Evolutionary conservation across 2,329 filamentous ascomycete genomes (phyloP).

Genomic region (Fusarium chlamydosporum): DNA sequence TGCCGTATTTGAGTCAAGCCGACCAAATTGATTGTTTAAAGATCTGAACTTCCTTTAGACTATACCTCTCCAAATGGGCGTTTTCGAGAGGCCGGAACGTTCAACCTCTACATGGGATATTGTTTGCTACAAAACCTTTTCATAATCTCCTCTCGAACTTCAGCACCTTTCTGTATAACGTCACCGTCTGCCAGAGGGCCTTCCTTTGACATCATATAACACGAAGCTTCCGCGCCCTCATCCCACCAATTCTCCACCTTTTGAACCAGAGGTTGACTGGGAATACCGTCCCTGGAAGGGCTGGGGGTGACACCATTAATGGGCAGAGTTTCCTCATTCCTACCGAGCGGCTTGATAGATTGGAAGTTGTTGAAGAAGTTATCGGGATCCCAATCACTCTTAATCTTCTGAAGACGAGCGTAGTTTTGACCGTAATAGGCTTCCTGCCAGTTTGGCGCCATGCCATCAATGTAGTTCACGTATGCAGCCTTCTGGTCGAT

Average conservation of each 20-base stretch:
- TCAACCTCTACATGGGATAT: too few species aligned
- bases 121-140: too few species aligned
- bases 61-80: too few species aligned
- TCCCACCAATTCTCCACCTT: not conserved
- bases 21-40: too few species aligned
- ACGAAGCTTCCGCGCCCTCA: not conserved
- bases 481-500: conserved; percentile 11
- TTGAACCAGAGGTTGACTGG: not conserved
- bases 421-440: not conserved
- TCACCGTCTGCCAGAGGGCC: too few species aligned
- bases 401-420: not conserved
- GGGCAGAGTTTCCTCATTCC: fast-evolving
- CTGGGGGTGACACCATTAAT: not conserved
- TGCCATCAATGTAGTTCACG: conserved; percentile 2
- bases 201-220: too few species aligned
- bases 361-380: conserved; percentile 2
- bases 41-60: too few species aligned
- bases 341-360: not conserved
- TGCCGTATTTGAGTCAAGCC: too few species aligned
- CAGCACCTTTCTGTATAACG: too few species aligned
- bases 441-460: not conserved
- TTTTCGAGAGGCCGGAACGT: too few species aligned
- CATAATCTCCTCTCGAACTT: too few species aligned
- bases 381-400: not conserved
- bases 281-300: not conserved